Percentiles rank a stretch among this genome's conserved stretches.
Evolutionary conservation across 148 eudicot species (phyloP).

Genomic region (Dysphania ambrosioides): DNA sequence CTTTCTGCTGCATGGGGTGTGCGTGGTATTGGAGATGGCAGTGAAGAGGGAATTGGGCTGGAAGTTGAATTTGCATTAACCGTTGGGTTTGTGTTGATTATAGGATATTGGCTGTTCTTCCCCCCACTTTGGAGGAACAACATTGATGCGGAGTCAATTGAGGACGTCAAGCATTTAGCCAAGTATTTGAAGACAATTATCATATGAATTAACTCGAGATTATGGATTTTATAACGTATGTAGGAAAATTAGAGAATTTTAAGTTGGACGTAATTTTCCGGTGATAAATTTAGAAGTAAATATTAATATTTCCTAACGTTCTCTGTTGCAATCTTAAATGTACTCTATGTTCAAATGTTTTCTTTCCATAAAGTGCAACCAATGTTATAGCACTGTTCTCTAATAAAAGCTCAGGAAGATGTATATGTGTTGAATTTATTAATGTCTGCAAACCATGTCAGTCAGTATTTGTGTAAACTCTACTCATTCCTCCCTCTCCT

Average conservation of each 20-base stretch:
- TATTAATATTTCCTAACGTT: too few species aligned
- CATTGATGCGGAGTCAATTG: conserved; percentile 31
- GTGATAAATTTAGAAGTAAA: too few species aligned
- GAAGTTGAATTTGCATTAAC: conserved; percentile 35
- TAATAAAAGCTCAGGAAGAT: too few species aligned
- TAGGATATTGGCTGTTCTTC: conserved; percentile 37
- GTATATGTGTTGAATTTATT: too few species aligned
- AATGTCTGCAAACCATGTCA: too few species aligned
- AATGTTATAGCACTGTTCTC: too few species aligned
- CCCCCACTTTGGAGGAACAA: conserved; percentile 34
- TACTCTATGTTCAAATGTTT: too few species aligned
- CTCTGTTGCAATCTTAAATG: too few species aligned
- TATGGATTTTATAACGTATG: neutral
- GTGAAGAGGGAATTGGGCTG: conserved; percentile 29
- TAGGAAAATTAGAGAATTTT: neutral
- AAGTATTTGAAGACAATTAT: neutral
- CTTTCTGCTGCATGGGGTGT: conserved; percentile 31
- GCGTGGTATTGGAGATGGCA: conserved; percentile 32
- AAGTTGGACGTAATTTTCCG: neutral
- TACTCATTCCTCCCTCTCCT: too few species aligned
- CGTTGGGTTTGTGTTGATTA: conserved; percentile 29
- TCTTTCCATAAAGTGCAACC: too few species aligned
- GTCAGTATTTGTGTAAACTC: too few species aligned
- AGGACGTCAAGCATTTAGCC: conserved; percentile 26
- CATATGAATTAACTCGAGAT: neutral